Base-by-base conservation (phyloP, 2,329 filamentous ascomycete species). In the Stemphylium beticola region DNA sequence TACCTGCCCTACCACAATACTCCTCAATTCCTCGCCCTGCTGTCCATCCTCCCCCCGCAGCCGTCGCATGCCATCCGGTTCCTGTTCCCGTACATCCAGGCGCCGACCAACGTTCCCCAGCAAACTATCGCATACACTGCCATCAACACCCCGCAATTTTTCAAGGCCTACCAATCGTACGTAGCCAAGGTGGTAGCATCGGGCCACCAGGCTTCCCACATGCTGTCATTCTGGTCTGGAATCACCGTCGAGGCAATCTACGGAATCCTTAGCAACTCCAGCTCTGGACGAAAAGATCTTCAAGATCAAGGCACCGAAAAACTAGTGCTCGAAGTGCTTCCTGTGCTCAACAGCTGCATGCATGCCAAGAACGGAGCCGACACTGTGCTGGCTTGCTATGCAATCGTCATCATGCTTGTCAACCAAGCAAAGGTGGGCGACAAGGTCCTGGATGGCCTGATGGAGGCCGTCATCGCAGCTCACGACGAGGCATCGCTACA, bases 1-100 rank as follows among this genome's bases (percentile, higher is more conserved):
- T 98, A 98, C 74, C 82, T 99, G 4, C 95, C 95, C 1, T 98
- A 96, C 76, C 93, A 99, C 74, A 87, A 88, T 7, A 89, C 91
- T 29, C 90, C 90, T 5, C 86, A 91, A 12, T 99, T 99, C 74
- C 82, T 89, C 41, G 93, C 91, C 1, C 81, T 98, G 7, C 81
- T 99, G 22, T 93, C 92, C 1, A 96, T 99, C 53, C 80, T 99
- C 11, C 92, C 95, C 0, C 73, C 81, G n/a, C 85, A 82, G 15
- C 81, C 97, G 8, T 88, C 92, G 0, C 79, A 84, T 36, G 86
- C 90, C 33, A 92, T 95, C 74, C 88, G 87, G 62, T 96, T 96
- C 73, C 83, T 99, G 53, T 84, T 87, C 56, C 93, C 93, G 4
- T 98, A 98, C 76, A 86, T 93, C 61, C 86, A 87, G 57, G 89